Conservation (phyloP, 2,329 filamentous ascomycete species). For the Monosporascus cannonballus region DNA sequence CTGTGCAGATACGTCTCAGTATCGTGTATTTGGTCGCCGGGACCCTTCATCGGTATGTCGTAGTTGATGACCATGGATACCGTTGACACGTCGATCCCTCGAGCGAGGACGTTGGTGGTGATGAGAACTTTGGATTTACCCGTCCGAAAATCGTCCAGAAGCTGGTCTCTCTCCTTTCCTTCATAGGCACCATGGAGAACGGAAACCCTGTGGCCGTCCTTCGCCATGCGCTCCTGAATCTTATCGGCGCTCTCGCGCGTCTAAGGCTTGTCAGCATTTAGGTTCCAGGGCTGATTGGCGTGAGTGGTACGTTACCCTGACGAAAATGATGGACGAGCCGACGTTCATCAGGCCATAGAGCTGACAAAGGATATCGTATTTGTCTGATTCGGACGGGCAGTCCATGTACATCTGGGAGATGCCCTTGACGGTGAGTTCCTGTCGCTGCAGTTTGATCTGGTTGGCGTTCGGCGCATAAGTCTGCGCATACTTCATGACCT, state of each 20-base stretch:
- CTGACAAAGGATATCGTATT: slow-evolving; percentile 83
- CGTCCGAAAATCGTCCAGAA: slow-evolving; percentile 80
- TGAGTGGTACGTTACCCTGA: slow-evolving; percentile 56
- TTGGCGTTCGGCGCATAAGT: slow-evolving; percentile 83
- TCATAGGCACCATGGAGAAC: slow-evolving; percentile 86
- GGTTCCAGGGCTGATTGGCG: not conserved
- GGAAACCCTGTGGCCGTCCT: slow-evolving; percentile 86
- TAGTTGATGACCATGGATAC: slow-evolving; percentile 99
- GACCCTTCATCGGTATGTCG: slow-evolving; percentile 70
- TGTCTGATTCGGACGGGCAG: slow-evolving; percentile 73
- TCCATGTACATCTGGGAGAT: slow-evolving; percentile 99
- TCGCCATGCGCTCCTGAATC: slow-evolving; percentile 80
- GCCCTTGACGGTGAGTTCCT: slow-evolving; percentile 91
- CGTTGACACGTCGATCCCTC: slow-evolving; percentile 85
- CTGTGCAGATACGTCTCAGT: slow-evolving; percentile 95
- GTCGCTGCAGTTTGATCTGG: slow-evolving; percentile 78
- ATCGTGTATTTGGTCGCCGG: slow-evolving; percentile 77
- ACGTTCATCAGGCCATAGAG: slow-evolving; percentile 96
- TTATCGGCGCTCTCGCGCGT: slow-evolving; percentile 78
- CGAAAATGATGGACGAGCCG: slow-evolving; percentile 96
- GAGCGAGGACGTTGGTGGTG: slow-evolving; percentile 92
- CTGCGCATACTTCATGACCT: slow-evolving; percentile 77
- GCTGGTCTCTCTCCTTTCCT: slow-evolving; percentile 71
- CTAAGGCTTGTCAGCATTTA: slow-evolving; percentile 35
- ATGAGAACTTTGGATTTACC: slow-evolving; percentile 94